Evolutionary conservation across 306 rosid species (phyloP).

Genomic region (Acacia melanoxylon): DNA sequence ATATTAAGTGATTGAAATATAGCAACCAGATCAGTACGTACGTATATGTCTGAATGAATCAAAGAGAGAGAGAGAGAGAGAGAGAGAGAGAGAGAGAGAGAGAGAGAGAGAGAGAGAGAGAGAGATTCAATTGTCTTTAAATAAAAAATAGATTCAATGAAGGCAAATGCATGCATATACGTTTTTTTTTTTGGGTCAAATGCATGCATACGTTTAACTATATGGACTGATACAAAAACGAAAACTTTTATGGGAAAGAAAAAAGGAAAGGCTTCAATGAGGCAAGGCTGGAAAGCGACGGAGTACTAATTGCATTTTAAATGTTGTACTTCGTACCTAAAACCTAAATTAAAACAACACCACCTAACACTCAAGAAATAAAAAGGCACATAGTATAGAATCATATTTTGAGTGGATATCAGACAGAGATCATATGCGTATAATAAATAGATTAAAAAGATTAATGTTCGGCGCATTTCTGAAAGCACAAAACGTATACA

Average conservation of each 20-base stretch:
- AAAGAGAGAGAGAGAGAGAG: too few species aligned
- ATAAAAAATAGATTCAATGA: not conserved
- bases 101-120: too few species aligned
- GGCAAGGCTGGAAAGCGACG: not conserved
- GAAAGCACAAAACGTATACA: not conserved
- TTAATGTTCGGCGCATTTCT: not conserved
- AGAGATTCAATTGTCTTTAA: not conserved
- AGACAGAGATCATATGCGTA: not conserved
- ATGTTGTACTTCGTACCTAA: not conserved
- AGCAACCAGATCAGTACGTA: too few species aligned
- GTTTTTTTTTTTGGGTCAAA: too few species aligned
- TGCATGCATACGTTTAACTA: not conserved
- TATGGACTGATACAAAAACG: not conserved
- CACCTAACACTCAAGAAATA: not conserved
- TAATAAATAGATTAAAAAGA: not conserved
- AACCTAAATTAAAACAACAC: not conserved
- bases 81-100: not conserved
- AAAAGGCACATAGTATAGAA: not conserved
- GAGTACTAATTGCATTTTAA: not conserved
- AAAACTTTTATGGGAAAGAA: not conserved
- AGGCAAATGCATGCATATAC: not conserved
- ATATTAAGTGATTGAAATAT: not conserved
- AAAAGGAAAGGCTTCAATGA: not conserved
- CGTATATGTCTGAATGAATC: not conserved
- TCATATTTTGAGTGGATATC: not conserved